Conservation (phyloP, 495 filamentous ascomycete genomes). For the Podospora appendiculata region DNA sequence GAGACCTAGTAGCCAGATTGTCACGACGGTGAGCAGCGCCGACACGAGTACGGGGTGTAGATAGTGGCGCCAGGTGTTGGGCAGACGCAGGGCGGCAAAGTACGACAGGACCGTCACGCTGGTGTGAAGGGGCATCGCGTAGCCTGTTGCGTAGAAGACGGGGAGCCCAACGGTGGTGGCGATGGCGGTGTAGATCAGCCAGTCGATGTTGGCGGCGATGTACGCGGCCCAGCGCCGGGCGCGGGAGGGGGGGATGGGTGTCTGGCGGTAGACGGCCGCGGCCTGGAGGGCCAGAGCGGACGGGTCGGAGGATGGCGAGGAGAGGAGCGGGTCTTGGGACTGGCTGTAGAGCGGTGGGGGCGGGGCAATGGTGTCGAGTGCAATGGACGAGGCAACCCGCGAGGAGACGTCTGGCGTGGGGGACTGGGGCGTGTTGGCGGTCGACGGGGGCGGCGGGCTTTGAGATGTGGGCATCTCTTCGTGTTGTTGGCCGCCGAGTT, state of each 20-base stretch:
- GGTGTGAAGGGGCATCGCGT: constrained; percentile 48
- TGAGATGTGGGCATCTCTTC: constrained; percentile 28
- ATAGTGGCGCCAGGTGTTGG: constrained; percentile 31
- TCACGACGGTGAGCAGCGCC: constrained; percentile 35
- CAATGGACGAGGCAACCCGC: not conserved
- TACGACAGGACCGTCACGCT: constrained; percentile 41
- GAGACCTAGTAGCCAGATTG: constrained; percentile 39
- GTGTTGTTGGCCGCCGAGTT: not conserved
- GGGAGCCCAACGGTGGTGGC: constrained; percentile 43
- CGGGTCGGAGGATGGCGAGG: not conserved
- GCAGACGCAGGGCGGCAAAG: constrained; percentile 38
- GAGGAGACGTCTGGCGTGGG: not conserved
- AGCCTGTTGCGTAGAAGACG: constrained; percentile 39
- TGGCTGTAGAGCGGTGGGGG: not conserved
- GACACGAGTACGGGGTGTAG: constrained; percentile 47
- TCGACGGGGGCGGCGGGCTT: not conserved
- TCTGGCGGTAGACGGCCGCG: not conserved
- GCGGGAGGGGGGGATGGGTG: constrained; percentile 32
- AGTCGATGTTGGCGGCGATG: constrained; percentile 33
- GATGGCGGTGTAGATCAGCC: constrained; percentile 27
- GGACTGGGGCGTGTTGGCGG: not conserved
- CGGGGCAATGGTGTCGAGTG: not conserved
- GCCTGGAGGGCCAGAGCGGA: not conserved
- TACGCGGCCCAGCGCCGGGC: constrained; percentile 37
- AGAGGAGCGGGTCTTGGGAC: constrained; percentile 3